These are phyloP conservation scores for Podospora bellae-mahoneyi DNA, from an alignment of 495 filamentous ascomycete genomes.

Conservation along the genomic window DNA sequence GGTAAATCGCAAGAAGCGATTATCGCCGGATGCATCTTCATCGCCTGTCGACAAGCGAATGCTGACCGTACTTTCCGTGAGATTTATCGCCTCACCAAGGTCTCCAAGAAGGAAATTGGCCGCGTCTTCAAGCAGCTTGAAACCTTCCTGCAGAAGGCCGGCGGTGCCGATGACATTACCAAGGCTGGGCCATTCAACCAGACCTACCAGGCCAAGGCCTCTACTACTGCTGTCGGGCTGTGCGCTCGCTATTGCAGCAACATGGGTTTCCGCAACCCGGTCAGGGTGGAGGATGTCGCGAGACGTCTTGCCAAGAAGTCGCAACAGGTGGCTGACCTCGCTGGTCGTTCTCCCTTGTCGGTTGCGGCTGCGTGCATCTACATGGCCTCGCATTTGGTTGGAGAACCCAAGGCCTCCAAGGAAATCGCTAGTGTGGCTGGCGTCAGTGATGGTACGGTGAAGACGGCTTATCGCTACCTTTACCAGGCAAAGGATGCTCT, in stretches of 20 bases:
- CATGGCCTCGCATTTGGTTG: slow-evolving; percentile 83
- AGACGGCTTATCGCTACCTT: slow-evolving; percentile 87
- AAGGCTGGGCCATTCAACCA: slow-evolving; percentile 41
- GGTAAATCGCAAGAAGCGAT: slow-evolving; percentile 92
- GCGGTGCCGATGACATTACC: slow-evolving; percentile 37
- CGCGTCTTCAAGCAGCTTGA: slow-evolving; percentile 90
- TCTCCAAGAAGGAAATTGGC: slow-evolving; percentile 95
- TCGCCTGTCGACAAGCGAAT: slow-evolving; percentile 86
- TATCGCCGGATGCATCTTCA: slow-evolving; percentile 94
- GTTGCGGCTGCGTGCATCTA: slow-evolving; percentile 95
- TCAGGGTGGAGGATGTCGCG: slow-evolving; percentile 66
- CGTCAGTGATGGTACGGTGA: slow-evolving; percentile 94
- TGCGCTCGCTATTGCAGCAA: slow-evolving; percentile 85
- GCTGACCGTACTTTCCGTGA: slow-evolving; percentile 89
- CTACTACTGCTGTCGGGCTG: slow-evolving; percentile 79
- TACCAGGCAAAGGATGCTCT: slow-evolving; percentile 68
- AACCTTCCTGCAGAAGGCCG: slow-evolving; percentile 67
- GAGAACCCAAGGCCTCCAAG: slow-evolving; percentile 71
- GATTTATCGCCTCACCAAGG: slow-evolving; percentile 86
- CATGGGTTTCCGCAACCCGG: slow-evolving; percentile 61
- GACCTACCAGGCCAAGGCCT: slow-evolving; percentile 67
- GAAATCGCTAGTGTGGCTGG: slow-evolving; percentile 77
- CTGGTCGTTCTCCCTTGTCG: slow-evolving; percentile 90
- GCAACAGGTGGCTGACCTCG: slow-evolving; percentile 68
- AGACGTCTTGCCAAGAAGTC: slow-evolving; percentile 70